Evolutionary conservation across 768 basidiomycete species (phyloP).

Genomic region (Postia placenta): DNA sequence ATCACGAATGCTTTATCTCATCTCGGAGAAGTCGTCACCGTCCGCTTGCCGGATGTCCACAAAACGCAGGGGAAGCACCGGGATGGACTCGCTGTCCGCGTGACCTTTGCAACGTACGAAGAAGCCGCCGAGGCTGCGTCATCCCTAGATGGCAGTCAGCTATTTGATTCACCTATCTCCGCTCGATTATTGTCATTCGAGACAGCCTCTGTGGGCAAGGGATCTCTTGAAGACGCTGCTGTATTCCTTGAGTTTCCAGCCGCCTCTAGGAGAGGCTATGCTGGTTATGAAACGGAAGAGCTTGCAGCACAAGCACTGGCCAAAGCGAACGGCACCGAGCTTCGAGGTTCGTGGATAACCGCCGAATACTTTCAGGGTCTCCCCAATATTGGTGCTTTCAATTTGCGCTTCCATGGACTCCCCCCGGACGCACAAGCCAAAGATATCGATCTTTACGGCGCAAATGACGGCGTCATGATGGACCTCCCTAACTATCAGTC

Average conservation of each 20-base stretch:
- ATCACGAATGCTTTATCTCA: constrained; percentile 34
- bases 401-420: constrained; percentile 52
- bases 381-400: constrained; percentile 52
- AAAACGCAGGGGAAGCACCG: not conserved
- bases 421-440: constrained; percentile 38
- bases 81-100: constrained; percentile 27
- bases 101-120: constrained; percentile 40
- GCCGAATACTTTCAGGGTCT: constrained; percentile 50
- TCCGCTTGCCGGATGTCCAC: constrained; percentile 21
- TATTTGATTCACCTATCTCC: constrained; percentile 34
- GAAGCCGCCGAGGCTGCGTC: constrained; percentile 50
- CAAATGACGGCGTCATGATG: constrained; percentile 45
- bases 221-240: constrained; percentile 42
- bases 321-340: constrained; percentile 29
- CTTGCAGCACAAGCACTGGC: constrained; percentile 48
- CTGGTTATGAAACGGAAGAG: constrained; percentile 48
- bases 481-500: constrained; percentile 41
- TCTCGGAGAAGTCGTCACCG: constrained; percentile 42
- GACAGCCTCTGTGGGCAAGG: constrained; percentile 27
- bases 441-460: constrained; percentile 39
- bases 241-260: constrained; percentile 58
- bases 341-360: constrained; percentile 35
- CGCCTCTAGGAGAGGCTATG: constrained; percentile 51
- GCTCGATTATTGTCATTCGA: constrained; percentile 42
- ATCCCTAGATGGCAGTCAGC: constrained; percentile 39